These are phyloP conservation scores for Westerdykella sp. DNA, from an alignment of 2,329 filamentous ascomycete species.

Conservation along the genomic window DNA sequence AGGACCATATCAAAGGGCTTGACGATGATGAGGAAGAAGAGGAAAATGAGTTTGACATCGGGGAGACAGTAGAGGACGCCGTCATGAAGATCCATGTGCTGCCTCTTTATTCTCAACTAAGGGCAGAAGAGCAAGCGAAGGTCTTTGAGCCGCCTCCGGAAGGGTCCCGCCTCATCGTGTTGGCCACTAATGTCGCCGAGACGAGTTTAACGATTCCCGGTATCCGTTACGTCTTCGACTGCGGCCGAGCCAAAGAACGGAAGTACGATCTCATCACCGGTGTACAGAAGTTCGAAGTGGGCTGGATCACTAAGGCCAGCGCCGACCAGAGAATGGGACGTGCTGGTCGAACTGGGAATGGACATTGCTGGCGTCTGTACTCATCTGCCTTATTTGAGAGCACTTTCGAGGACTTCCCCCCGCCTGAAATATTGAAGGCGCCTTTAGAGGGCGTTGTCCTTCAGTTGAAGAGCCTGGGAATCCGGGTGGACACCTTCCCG, in stretches of 20 bases:
- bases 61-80: slow-evolving; percentile 54
- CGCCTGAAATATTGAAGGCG: slow-evolving; percentile 83
- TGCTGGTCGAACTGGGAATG: slow-evolving; percentile 89
- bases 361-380: slow-evolving; percentile 92
- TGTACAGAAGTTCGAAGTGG: slow-evolving; percentile 90
- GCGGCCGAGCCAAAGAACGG: slow-evolving; percentile 85
- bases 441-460: slow-evolving; percentile 86
- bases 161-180: slow-evolving; percentile 74
- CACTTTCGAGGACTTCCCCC: slow-evolving; percentile 77
- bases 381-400: slow-evolving; percentile 90
- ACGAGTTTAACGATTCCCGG: slow-evolving; percentile 95
- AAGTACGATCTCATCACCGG: slow-evolving; percentile 82
- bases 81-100: slow-evolving; percentile 72
- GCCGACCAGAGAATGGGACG: slow-evolving; percentile 87
- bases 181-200: slow-evolving; percentile 95
- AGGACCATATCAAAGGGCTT: slow-evolving; percentile 55
- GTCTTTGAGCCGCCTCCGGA: slow-evolving; percentile 84
- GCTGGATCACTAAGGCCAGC: slow-evolving; percentile 97
- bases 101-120: slow-evolving; percentile 88
- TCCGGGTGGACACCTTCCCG: slow-evolving; percentile 88
- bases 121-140: slow-evolving; percentile 81
- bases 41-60: slow-evolving; percentile 59
- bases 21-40: slow-evolving; percentile 43
- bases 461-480: slow-evolving; percentile 89
- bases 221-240: slow-evolving; percentile 92